A percentile compares a stretch with the other conserved stretches of the same genome.
phyloP scores from a whole-genome alignment of 2,329 filamentous ascomycete species.

The Volutella citrinella region DNA sequence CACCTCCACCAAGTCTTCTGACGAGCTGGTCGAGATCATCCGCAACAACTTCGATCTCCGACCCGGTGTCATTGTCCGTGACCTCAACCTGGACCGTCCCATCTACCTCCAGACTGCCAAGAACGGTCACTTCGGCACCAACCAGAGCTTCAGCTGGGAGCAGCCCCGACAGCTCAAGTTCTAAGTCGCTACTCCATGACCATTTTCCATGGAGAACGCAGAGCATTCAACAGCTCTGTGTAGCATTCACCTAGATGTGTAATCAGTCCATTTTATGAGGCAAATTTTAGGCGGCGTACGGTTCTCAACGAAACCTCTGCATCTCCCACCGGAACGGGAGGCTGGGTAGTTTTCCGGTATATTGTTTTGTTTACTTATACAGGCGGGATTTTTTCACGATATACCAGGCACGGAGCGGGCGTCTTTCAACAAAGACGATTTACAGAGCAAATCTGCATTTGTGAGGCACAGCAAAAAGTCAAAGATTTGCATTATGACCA shows the following conservation, averaged over 20 bases:
- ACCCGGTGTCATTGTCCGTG: conserved; percentile 97
- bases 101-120: conserved; percentile 99
- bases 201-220: conserved; percentile 19
- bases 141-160: conserved; percentile 98
- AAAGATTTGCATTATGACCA: conserved; percentile 40
- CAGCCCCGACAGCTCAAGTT: conserved; percentile 92
- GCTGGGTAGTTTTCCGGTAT: conserved; percentile 35
- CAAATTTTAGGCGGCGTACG: conserved; percentile 39
- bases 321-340: conserved; percentile 32
- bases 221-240: conserved; percentile 42
- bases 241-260: conserved; percentile 34
- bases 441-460: conserved; percentile 35
- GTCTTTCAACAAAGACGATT: conserved; percentile 48
- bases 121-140: conserved; percentile 97
- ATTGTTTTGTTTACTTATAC: conserved; percentile 27
- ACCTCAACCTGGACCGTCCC: conserved; percentile 90
- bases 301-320: conserved; percentile 46
- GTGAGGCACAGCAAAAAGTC: conserved; percentile 30
- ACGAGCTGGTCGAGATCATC: conserved; percentile 95
- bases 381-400: conserved; percentile 29
- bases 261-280: conserved; percentile 36
- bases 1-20: conserved; percentile 83
- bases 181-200: conserved; percentile 50
- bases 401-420: conserved; percentile 36
- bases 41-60: conserved; percentile 95